Base-by-base conservation (phyloP, 2,329 filamentous ascomycete species). In the Calonectria ilicicola region DNA sequence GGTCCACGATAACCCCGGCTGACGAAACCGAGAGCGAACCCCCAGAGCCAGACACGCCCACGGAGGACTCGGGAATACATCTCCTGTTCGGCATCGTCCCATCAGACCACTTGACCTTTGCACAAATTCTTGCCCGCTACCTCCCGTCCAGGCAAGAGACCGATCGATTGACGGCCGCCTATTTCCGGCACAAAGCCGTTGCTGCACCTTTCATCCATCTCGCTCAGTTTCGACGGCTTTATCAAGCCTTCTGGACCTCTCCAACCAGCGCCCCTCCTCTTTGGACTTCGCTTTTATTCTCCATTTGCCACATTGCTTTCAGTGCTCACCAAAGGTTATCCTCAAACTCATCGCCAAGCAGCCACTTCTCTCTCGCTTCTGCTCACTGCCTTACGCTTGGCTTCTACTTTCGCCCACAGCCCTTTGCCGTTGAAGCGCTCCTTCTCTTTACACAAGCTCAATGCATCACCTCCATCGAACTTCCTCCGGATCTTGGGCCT, bases 151-250 rank as follows among this genome's bases (percentile, higher is more conserved):
- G 64, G 10, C 47, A 56, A 19, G 64, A 66, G 46, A 56, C 49
- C 5, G 64, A 66, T 23, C 64, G 64, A 1, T 26, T 66, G 49
- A 66, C 49, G 10, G 35, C 64, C 10, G 5, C 64, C 38, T 66
- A 66, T 29, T 66, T 66, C n/a, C 47, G 64, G 4, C 64, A 58
- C 64, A 56, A 66, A 38, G 32, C 64, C 23, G 56, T 56, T 5
- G 47, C 47, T 8, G 47, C 49, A 17, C 64, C 64, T 2, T 66
- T 66, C 38, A 53, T 66, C 8, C 64, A 66, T 17, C 35, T 23
- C 2, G 17, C 64, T 19, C 64, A 66, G 38, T 66, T 66, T 29
- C 49, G 49, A 3, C 64, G 64, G 26, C 35, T 56, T 17, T 66
- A 66, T 12, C 64, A 46, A 26, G 27, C 47, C 26, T 66, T 66